Evolutionary conservation across 1,284 basidiomycete genomes (phyloP).

Genomic region (Malassezia japonica): DNA sequence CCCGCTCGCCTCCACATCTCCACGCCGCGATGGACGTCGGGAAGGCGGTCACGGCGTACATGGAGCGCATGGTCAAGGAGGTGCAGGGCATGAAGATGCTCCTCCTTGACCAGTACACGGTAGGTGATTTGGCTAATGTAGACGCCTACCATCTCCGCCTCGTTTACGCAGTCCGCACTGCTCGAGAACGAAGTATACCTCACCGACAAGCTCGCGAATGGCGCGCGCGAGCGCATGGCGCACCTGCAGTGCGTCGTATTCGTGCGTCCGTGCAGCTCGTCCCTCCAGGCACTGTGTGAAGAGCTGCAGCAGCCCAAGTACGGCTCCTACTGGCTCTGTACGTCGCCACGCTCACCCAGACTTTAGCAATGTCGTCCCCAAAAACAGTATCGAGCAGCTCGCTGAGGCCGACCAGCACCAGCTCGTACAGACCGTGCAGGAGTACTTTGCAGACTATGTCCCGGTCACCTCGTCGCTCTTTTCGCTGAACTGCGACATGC

Average conservation of each 20-base stretch:
- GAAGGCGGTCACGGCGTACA: slow-evolving; percentile 88
- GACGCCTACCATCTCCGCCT: slow-evolving; percentile 86
- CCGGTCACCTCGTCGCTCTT: slow-evolving; percentile 66
- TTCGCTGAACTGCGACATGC: slow-evolving; percentile 57
- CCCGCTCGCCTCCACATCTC: background rate
- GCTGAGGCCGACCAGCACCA: slow-evolving; percentile 93
- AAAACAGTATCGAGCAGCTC: slow-evolving; percentile 80
- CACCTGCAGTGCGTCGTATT: slow-evolving; percentile 97
- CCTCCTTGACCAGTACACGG: slow-evolving; percentile 83
- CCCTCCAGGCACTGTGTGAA: slow-evolving; percentile 67
- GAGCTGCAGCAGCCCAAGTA: slow-evolving; percentile 76
- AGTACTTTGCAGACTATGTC: slow-evolving; percentile 45
- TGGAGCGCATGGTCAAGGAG: slow-evolving; percentile 75
- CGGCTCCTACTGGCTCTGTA: slow-evolving; percentile 70
- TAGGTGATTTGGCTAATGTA: background rate
- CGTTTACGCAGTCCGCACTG: slow-evolving; percentile 84
- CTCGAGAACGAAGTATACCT: slow-evolving; percentile 95
- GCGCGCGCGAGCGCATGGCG: slow-evolving; percentile 56
- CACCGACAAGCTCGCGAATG: slow-evolving; percentile 89
- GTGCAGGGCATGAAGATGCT: slow-evolving; percentile 91
- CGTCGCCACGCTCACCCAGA: slow-evolving; percentile 3
- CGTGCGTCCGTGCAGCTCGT: slow-evolving; percentile 68
- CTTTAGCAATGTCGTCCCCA: slow-evolving; percentile 86
- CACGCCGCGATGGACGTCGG: slow-evolving; percentile 69
- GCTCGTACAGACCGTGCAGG: slow-evolving; percentile 79